Percentiles rank a stretch among this genome's conserved stretches.
Evolutionary conservation across 192 early-diverging fungal genomes (phyloP).

Genomic region (Polychytrium aggregatum): DNA sequence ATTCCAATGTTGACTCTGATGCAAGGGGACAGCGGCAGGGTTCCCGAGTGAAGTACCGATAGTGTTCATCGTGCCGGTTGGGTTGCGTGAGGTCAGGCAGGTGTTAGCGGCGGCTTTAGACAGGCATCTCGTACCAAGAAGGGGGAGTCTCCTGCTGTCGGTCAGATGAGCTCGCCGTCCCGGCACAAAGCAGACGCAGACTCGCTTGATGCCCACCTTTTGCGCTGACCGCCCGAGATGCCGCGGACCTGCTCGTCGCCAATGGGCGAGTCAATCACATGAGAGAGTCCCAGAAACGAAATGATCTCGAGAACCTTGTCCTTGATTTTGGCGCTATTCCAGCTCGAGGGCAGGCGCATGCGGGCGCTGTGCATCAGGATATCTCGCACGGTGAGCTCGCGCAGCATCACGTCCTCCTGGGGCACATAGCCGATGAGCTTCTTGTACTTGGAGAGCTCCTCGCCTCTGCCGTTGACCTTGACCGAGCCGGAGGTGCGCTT

Average conservation of each 20-base stretch:
- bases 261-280: constrained; percentile 42
- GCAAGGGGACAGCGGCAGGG: no score
- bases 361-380: constrained; percentile 54
- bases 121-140: no score
- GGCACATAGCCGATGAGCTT: constrained; percentile 66
- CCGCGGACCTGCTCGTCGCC: constrained; percentile 56
- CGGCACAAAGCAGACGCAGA: no score
- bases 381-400: constrained; percentile 57
- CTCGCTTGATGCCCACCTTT: no score
- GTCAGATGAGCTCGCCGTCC: no score
- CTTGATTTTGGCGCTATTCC: constrained; percentile 25
- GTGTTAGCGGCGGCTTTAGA: no score
- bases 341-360: constrained; percentile 46
- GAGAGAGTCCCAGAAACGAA: constrained; percentile 38
- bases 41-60: no score
- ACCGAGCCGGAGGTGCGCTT: constrained; percentile 39
- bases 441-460: constrained; percentile 45
- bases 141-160: no score
- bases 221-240: constrained; percentile 62
- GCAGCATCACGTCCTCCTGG: constrained; percentile 59
- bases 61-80: no score
- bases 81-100: no score
- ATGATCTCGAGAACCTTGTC: constrained; percentile 46
- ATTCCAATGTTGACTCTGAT: constrained; percentile 73
- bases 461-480: constrained; percentile 42